phyloP scores from a whole-genome alignment of 2,329 filamentous ascomycete species.

The Pseudogymnoascus sp. region DNA sequence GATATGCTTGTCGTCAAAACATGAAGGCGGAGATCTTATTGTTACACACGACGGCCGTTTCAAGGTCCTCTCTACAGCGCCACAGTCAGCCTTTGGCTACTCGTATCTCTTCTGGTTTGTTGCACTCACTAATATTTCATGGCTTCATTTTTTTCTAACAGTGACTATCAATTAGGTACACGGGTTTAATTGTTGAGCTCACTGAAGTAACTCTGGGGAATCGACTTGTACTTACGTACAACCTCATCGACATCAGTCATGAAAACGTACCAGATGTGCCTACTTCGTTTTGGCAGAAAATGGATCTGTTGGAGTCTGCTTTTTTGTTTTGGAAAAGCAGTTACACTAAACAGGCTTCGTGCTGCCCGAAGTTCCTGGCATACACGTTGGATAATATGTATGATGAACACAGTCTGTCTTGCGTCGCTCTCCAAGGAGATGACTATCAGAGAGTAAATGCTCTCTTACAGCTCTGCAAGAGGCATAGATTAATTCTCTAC shows the following conservation, averaged over 20 bases:
- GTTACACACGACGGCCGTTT: conserved; percentile 31
- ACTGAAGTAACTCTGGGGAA: conserved; percentile 38
- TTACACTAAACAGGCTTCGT: background rate
- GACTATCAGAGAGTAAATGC: background rate
- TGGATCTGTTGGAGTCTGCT: background rate
- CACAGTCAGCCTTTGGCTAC: conserved; percentile 25
- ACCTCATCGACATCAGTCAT: conserved; percentile 38
- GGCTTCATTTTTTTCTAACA: too few relatives aligned
- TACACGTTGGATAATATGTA: background rate
- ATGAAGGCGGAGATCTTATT: conserved; percentile 39
- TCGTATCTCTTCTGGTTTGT: conserved; percentile 28
- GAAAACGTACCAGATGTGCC: background rate
- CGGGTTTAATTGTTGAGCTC: conserved; percentile 44
- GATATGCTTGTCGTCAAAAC: conserved; percentile 38
- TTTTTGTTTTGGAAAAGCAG: background rate
- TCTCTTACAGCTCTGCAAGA: background rate
- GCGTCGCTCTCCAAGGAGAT: background rate
- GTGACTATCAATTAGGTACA: conserved; percentile 36
- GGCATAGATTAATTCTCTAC: background rate
- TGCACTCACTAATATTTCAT: too few relatives aligned
- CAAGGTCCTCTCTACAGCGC: conserved; percentile 27
- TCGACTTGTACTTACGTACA: conserved; percentile 44
- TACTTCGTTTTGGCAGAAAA: background rate
- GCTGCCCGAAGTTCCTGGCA: background rate
- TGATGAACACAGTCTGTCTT: background rate